Base-by-base conservation (phyloP, 441 rosid genomes). In the Bruguiera hainesii region DNA sequence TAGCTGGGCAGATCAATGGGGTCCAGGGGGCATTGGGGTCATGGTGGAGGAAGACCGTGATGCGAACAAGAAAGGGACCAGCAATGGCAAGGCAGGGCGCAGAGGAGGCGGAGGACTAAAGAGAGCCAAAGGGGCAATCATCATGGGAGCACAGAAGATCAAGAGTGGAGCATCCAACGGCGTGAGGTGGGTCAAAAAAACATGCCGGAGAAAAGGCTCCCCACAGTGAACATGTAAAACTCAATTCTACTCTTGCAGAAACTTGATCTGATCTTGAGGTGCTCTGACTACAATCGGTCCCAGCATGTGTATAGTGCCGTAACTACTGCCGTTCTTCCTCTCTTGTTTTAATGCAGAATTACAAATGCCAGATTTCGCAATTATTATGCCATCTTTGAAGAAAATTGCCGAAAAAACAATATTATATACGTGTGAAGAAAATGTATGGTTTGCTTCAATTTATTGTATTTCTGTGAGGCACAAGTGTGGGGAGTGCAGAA, bases 1-100 rank as follows among this genome's bases (percentile, higher is more conserved):
- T 0, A 92, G 95, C 82, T 92, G 96, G 96, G 98, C 96, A 11
- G 98, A 92, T 78, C 98, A 89, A 68, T 92, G 98, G 96, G 98
- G 96, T 8, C 80, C 85, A 1, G 98, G 96, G 29, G 98, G 98
- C 11, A 63, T 88, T 42, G 96, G 96, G 16, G 91, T 87, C 31
- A 78, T 87, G 71, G 81, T 62, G 7, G 84, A 80, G 39, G 89
- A 83, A 5, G 68, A 61, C 50, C 3, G 69, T 10, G 65, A 75
- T 25, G 61, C 73, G 56, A 67, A 75, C 66, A 72, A 81, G 70
- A 64, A 78, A 63, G 60, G 63, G 2, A 28, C 49, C 29, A 56
- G 63, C 39, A 81, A 72, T 53, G 69, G 31, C 19, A 79, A 82
- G 68, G 73, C 60, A 5, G 83, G 79, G 73, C 55, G 65, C 25